Conservation (phyloP, 169 alveolate genomes). For the Babesia bigemina region DNA sequence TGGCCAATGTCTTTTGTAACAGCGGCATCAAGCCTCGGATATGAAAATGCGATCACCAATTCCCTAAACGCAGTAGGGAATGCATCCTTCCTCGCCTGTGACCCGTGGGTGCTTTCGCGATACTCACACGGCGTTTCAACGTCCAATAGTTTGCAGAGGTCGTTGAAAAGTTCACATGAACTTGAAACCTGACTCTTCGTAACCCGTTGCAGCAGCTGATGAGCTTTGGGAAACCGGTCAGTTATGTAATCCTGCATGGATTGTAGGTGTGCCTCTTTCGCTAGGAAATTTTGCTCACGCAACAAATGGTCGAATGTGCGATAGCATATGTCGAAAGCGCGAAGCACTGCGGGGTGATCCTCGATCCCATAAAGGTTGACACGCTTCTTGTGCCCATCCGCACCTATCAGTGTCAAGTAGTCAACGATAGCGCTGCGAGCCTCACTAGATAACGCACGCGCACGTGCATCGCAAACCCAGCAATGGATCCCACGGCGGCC, state of each 20-base stretch:
- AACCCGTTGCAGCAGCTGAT: conserved; percentile 23
- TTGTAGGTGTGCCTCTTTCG: conserved; percentile 15
- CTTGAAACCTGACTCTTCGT: background rate
- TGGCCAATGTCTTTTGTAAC: conserved; percentile 86
- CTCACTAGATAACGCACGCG: conserved; percentile 76
- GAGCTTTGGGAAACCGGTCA: conserved; percentile 38
- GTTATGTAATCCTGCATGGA: conserved; percentile 59
- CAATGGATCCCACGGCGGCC: conserved; percentile 99
- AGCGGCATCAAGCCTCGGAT: conserved; percentile 65
- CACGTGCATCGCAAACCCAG: conserved; percentile 93
- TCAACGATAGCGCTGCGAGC: conserved; percentile 78
- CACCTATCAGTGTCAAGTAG: conserved; percentile 72
- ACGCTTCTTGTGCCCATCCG: conserved; percentile 71
- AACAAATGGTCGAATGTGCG: conserved; percentile 58
- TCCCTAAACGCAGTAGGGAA: conserved; percentile 66
- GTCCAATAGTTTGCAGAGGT: conserved; percentile 38
- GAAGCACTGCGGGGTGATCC: conserved; percentile 44
- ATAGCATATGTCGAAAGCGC: conserved; percentile 68
- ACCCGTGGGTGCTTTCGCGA: conserved; percentile 2
- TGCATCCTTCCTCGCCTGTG: background rate
- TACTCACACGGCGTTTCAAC: conserved; percentile 45
- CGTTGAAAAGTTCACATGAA: conserved; percentile 48
- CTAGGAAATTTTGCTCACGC: conserved; percentile 51
- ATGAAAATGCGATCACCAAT: conserved; percentile 66
- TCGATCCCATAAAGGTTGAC: conserved; percentile 62